A percentile compares a stretch with the other conserved stretches of the same genome.
phyloP scores from a whole-genome alignment of 1,139 yeast genomes.

The Suhomyces yuchorum region DNA sequence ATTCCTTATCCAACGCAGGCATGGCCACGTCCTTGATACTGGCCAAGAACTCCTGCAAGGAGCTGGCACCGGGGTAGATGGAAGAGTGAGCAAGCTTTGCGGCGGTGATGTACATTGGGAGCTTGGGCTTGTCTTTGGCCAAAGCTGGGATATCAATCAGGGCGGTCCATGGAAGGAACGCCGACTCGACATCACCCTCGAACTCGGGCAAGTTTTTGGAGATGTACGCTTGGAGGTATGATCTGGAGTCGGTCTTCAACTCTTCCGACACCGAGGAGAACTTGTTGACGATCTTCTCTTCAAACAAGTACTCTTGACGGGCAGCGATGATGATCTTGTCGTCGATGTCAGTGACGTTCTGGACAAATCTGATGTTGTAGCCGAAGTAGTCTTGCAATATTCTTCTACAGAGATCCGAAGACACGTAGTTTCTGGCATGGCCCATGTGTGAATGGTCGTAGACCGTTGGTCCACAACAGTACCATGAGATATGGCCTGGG shows the following conservation, averaged over 20 bases:
- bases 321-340: conserved; percentile 95
- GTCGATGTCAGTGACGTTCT: conserved; percentile 96
- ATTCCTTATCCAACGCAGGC: conserved; percentile 67
- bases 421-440: conserved; percentile 96
- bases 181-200: conserved; percentile 28
- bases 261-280: conserved; percentile 34
- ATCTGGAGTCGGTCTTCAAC: conserved; percentile 41
- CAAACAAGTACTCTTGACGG: conserved; percentile 82
- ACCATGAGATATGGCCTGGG: conserved; percentile 79
- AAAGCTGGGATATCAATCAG: conserved; percentile 51
- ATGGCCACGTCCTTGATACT: conserved; percentile 72
- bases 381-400: conserved; percentile 89
- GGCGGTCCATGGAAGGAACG: conserved; percentile 55
- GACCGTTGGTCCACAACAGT: conserved; percentile 99
- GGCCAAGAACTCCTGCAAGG: conserved; percentile 42
- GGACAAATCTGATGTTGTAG: conserved; percentile 82
- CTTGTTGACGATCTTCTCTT: conserved; percentile 48
- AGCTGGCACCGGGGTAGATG: conserved; percentile 22
- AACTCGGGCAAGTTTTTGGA: conserved; percentile 58
- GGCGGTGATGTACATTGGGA: conserved; percentile 81
- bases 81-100: conserved; percentile 55
- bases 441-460: conserved; percentile 98
- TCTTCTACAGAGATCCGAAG: conserved; percentile 90
- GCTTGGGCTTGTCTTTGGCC: conserved; percentile 67
- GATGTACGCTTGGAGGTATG: conserved; percentile 53